Evolutionary conservation across 495 filamentous ascomycete genomes (phyloP).

Genomic region (Annulohypoxylon stygium): DNA sequence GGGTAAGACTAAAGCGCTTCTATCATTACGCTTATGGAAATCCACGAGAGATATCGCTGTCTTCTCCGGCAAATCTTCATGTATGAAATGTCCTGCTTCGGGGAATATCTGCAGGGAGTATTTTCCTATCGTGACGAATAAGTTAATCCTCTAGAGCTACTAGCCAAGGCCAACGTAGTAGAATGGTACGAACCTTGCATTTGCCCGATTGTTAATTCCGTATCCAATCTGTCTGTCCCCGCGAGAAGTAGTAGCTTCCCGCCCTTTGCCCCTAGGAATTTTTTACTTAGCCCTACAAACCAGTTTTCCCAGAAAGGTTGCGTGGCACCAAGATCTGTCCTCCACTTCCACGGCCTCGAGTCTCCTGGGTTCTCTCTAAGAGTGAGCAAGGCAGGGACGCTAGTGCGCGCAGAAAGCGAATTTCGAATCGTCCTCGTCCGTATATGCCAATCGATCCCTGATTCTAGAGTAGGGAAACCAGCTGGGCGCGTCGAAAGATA

Average conservation of each 20-base stretch:
- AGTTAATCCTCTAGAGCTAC: slow-evolving; percentile 15
- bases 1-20: slow-evolving; percentile 84
- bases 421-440: slow-evolving; percentile 91
- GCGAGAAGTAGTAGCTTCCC: slow-evolving; percentile 93
- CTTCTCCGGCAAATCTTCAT: slow-evolving; percentile 93
- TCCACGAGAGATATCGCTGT: slow-evolving; percentile 86
- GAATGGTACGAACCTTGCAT: slow-evolving; percentile 80
- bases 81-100: slow-evolving; percentile 95
- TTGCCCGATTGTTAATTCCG: slow-evolving; percentile 95
- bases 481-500: slow-evolving; percentile 88
- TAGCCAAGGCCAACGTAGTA: background rate
- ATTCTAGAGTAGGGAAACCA: slow-evolving; percentile 77
- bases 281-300: slow-evolving; percentile 88
- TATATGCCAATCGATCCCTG: slow-evolving; percentile 94
- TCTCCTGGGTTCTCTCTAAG: slow-evolving; percentile 52
- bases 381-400: slow-evolving; percentile 86
- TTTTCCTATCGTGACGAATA: slow-evolving; percentile 71
- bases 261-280: slow-evolving; percentile 86
- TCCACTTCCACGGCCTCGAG: slow-evolving; percentile 79
- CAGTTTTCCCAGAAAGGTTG: slow-evolving; percentile 95
- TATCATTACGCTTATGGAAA: slow-evolving; percentile 91
- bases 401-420: slow-evolving; percentile 79
- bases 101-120: slow-evolving; percentile 96
- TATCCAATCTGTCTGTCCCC: slow-evolving; percentile 93
- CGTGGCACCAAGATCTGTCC: slow-evolving; percentile 85